Evolutionary conservation across 371 early-diverging fungal species (phyloP).

Genomic region (Apophysomyces trapeziformis): DNA sequence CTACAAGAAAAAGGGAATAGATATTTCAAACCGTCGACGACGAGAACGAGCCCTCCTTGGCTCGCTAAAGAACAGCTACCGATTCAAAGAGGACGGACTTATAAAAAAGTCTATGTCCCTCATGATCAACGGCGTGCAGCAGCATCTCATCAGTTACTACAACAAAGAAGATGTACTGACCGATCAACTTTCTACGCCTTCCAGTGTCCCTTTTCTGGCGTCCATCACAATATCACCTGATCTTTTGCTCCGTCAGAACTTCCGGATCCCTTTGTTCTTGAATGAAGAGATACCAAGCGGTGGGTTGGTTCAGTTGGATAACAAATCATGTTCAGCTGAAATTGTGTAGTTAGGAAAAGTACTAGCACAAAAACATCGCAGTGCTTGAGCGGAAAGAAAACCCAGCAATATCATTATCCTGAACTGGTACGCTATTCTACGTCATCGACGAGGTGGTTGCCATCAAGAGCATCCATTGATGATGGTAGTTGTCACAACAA

Average conservation of each 20-base stretch:
- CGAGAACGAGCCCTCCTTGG: conserved; percentile 53
- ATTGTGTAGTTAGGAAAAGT: conserved; percentile 9
- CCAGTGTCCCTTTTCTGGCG: conserved; percentile 43
- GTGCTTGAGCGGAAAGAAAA: neutral
- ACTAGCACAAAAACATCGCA: conserved; percentile 1
- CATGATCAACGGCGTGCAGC: conserved; percentile 67
- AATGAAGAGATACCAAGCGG: conserved; percentile 20
- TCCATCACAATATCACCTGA: conserved; percentile 50
- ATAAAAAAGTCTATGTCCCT: conserved; percentile 84
- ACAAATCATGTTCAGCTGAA: conserved; percentile 11
- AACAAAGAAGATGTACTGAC: conserved; percentile 69
- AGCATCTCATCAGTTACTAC: conserved; percentile 84
- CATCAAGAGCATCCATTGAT: neutral
- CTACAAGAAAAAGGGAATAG: conserved; percentile 7
- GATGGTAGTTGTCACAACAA: neutral
- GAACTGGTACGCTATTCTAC: neutral
- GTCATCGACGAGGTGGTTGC: conserved; percentile 1
- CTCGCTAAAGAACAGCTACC: conserved; percentile 55
- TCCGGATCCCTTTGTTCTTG: conserved; percentile 38
- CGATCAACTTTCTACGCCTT: conserved; percentile 50
- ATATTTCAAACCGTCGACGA: conserved; percentile 16
- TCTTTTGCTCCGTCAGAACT: conserved; percentile 47
- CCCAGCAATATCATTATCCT: conserved; percentile 5
- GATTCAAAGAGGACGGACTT: conserved; percentile 75
- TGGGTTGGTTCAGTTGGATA: conserved; percentile 10